A percentile compares a stretch with the other conserved stretches of the same genome.
Conservation (phyloP, 352 stramenopile species). For the Pseudoperonospora humuli region DNA sequence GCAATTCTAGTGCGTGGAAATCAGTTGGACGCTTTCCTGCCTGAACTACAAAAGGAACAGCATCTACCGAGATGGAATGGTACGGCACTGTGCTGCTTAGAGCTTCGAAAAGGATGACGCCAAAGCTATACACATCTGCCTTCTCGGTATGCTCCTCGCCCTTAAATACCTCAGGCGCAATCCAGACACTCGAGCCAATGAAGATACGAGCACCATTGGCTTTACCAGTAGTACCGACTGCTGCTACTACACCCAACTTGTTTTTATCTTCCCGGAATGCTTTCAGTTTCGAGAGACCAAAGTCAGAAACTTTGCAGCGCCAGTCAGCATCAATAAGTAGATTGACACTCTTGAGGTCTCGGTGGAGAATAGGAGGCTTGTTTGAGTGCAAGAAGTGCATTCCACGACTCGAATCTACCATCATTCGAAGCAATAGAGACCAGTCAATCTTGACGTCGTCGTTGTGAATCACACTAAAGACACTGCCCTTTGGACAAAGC, state of each 20-base stretch:
- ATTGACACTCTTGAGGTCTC: slow-evolving; percentile 88
- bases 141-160: slow-evolving; percentile 82
- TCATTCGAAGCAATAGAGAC: slow-evolving; percentile 79
- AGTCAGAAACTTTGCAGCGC: slow-evolving; percentile 87
- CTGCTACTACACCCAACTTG: slow-evolving; percentile 19
- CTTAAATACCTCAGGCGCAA: slow-evolving; percentile 86
- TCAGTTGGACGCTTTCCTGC: slow-evolving; percentile 70
- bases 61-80: slow-evolving; percentile 71
- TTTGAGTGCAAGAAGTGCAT: slow-evolving; percentile 90
- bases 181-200: slow-evolving; percentile 86
- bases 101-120: slow-evolving; percentile 74
- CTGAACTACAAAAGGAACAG: slow-evolving; percentile 74
- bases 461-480: slow-evolving; percentile 76
- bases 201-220: slow-evolving; percentile 37
- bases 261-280: slow-evolving; percentile 53
- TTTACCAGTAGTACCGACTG: slow-evolving; percentile 1
- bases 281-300: slow-evolving; percentile 79
- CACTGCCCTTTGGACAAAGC: slow-evolving; percentile 77
- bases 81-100: slow-evolving; percentile 61
- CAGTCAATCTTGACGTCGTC: slow-evolving; percentile 79
- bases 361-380: slow-evolving; percentile 82
- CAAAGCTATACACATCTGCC: slow-evolving; percentile 82
- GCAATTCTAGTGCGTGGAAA: slow-evolving; percentile 53
- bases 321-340: slow-evolving; percentile 84
- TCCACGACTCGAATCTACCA: slow-evolving; percentile 78